Evolutionary conservation across 352 stramenopile genomes (phyloP).

Genomic region (Globisporangium middletonii): DNA sequence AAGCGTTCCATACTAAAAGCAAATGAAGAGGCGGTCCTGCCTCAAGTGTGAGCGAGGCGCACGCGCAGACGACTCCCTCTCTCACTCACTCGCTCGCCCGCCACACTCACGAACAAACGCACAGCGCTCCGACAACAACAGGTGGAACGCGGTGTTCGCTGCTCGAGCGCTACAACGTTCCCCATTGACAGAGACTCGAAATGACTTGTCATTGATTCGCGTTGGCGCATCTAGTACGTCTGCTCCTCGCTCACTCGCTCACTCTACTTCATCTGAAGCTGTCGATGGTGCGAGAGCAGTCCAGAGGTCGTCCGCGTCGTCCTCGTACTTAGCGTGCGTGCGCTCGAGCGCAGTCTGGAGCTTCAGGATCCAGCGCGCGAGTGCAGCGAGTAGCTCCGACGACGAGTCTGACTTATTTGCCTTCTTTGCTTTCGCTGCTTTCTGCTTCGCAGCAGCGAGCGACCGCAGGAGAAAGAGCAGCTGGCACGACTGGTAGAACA

Average conservation of each 20-base stretch:
- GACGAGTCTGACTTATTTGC: not conserved
- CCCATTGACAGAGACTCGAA: no score
- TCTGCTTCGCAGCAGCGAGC: constrained; percentile 27
- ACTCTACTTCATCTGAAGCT: constrained; percentile 8
- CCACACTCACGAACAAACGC: no score
- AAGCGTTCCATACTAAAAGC: no score
- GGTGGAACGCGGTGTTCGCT: no score
- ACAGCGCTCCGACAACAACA: no score
- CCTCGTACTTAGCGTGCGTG: constrained; percentile 26
- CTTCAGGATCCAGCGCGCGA: constrained; percentile 32
- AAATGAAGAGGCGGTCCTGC: no score
- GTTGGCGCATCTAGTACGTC: no score
- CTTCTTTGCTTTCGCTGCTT: constrained; percentile 23
- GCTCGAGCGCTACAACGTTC: no score
- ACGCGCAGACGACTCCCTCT: no score
- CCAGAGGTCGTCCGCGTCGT: constrained; percentile 52
- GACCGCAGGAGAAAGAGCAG: constrained; percentile 39
- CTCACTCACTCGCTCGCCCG: no score
- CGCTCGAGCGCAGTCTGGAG: constrained; percentile 34
- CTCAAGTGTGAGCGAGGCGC: no score
- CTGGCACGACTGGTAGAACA: constrained; percentile 63
- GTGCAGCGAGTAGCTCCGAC: constrained; percentile 12
- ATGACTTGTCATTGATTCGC: no score
- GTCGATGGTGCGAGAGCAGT: constrained; percentile 21
- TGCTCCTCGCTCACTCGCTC: constrained; percentile 15